phyloP scores from a whole-genome alignment of 176 grass and related monocot genomes.

The Pontederia crassipes region DNA sequence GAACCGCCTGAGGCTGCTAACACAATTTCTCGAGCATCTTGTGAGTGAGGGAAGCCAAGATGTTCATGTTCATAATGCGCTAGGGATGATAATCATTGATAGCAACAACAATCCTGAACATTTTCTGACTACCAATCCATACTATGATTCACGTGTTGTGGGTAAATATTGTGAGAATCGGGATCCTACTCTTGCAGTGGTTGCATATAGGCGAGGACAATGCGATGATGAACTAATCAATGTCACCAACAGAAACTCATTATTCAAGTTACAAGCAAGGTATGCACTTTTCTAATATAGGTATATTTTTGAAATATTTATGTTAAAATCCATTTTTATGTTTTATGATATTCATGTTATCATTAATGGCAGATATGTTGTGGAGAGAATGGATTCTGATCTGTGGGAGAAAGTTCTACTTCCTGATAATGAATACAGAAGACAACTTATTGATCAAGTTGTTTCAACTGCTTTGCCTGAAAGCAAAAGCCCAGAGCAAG shows the following conservation, averaged over 20 bases:
- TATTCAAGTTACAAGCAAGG: constrained; percentile 97
- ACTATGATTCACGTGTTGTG: constrained; percentile 91
- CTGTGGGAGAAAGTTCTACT: constrained; percentile 95
- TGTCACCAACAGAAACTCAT: constrained; percentile 88
- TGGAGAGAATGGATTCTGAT: constrained; percentile 97
- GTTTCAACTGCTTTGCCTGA: constrained; percentile 94
- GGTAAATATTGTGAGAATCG: constrained; percentile 98
- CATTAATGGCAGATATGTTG: constrained; percentile 62
- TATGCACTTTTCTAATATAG: constrained; percentile 24
- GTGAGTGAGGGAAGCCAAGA: constrained; percentile 97
- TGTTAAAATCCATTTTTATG: neutral
- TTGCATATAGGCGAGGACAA: constrained; percentile 86
- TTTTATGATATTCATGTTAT: constrained; percentile 6
- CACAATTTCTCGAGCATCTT: constrained; percentile 90
- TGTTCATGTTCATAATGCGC: constrained; percentile 94
- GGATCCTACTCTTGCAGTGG: constrained; percentile 92
- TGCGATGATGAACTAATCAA: constrained; percentile 91
- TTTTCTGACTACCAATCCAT: constrained; percentile 94
- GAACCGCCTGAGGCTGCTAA: constrained; percentile 70
- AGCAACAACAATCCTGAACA: constrained; percentile 98
- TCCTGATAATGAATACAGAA: constrained; percentile 98
- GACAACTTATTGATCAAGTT: constrained; percentile 97
- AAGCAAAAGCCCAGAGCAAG: constrained; percentile 98
- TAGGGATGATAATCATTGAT: constrained; percentile 95
- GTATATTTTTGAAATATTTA: constrained; percentile 1